phyloP scores from a whole-genome alignment of 2,329 filamentous ascomycete genomes.

The Blastomyces silverae region DNA sequence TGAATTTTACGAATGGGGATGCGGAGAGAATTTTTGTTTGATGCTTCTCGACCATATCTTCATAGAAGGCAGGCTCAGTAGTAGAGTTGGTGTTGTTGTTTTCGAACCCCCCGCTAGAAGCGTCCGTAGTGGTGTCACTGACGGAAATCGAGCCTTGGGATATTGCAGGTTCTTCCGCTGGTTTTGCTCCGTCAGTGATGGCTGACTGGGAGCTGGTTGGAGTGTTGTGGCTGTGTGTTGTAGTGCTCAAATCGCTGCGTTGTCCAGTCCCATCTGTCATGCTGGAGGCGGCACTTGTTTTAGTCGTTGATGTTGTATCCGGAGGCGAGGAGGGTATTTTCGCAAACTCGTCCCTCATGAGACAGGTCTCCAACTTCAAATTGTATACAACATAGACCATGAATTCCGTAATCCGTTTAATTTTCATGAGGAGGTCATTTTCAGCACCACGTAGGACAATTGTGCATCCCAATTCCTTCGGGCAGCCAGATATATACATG shows the following conservation, averaged over 20 bases:
- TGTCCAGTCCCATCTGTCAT: background rate
- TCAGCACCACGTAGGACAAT: conserved; percentile 82
- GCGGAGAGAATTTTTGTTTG: conserved; percentile 89
- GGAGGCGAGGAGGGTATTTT: conserved; percentile 54
- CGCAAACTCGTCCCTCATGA: conserved; percentile 89
- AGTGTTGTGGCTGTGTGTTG: conserved; percentile 5
- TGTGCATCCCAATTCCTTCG: conserved; percentile 85
- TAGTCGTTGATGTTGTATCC: conserved; percentile 18
- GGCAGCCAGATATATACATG: conserved; percentile 87
- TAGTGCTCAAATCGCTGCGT: background rate
- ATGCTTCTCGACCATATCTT: conserved; percentile 88
- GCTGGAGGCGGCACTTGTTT: conserved; percentile 6
- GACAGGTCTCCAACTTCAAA: conserved; percentile 85
- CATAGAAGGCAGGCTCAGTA: conserved; percentile 85
- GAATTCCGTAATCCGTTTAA: conserved; percentile 94
- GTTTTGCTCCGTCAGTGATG: conserved; percentile 15
- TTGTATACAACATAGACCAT: conserved; percentile 99
- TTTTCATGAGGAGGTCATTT: conserved; percentile 60
- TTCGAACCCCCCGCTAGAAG: conserved; percentile 36
- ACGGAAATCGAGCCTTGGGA: conserved; percentile 17
- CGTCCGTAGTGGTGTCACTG: conserved; percentile 20
- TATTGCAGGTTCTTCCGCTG: conserved; percentile 22
- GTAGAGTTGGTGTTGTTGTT: conserved; percentile 61
- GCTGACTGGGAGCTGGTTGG: conserved; percentile 14
- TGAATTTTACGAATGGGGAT: conserved; percentile 93